Evolutionary conservation across 176 grass and related monocot genomes (phyloP).

Genomic region (Pontederia paniculata): DNA sequence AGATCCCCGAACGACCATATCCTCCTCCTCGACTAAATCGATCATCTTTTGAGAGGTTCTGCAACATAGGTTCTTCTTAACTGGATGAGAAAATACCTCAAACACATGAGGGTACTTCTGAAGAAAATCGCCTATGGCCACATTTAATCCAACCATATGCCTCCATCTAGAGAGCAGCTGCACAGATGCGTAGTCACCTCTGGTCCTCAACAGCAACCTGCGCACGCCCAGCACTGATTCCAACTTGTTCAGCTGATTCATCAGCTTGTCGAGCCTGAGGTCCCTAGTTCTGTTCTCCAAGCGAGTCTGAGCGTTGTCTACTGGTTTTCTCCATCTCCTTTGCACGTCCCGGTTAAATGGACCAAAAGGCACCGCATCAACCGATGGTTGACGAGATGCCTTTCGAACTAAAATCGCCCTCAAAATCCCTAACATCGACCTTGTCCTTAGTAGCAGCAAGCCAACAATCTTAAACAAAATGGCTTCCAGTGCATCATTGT

Average conservation of each 20-base stretch:
- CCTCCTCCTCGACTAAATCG: conserved; percentile 40
- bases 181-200: conserved; percentile 47
- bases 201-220: conserved; percentile 37
- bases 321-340: conserved; percentile 46
- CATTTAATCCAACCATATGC: conserved; percentile 39
- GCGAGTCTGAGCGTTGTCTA: conserved; percentile 44
- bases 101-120: conserved; percentile 45
- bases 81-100: conserved; percentile 35
- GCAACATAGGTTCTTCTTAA: conserved; percentile 44
- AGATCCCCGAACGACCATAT: conserved; percentile 25
- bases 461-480: too few relatives aligned
- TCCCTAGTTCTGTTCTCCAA: conserved; percentile 51
- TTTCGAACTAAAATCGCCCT: too few relatives aligned
- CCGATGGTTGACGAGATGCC: not conserved
- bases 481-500: too few relatives aligned
- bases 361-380: conserved; percentile 1
- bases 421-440: too few relatives aligned
- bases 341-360: conserved; percentile 24
- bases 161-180: conserved; percentile 49
- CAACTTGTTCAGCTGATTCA: conserved; percentile 46
- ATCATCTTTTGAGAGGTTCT: conserved; percentile 32
- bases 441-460: too few relatives aligned
- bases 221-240: conserved; percentile 30
- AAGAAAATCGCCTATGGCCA: conserved; percentile 31
- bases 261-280: conserved; percentile 46